Base-by-base conservation (phyloP, 1,284 basidiomycete species). In the Tilletia caries region DNA sequence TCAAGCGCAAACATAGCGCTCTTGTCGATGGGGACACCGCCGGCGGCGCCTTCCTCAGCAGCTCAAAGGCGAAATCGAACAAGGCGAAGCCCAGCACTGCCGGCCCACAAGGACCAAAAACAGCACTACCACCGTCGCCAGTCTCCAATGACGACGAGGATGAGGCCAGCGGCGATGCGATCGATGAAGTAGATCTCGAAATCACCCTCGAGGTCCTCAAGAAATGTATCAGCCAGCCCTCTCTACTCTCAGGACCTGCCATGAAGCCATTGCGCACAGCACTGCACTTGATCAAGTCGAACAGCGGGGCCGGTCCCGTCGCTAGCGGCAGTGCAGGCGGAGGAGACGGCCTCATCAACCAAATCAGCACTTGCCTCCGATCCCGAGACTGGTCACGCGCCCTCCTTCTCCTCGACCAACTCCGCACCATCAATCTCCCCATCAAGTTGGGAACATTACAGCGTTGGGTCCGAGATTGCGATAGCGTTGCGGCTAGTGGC, bases 141-240 rank as follows among this genome's bases (percentile, higher is more conserved):
- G 37, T 41, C 37, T 41, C 37, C 37, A 41, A 41, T 41, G 37
- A 41, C 37, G 37, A 41, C 37, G 37, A 41, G 1, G 37, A 41
- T 15, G 37, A 41, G 37, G 37, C 37, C 37, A 41, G 37, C 37
- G 37, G 37, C 37, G 37, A 41, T 41, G 37, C 62, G n/a, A 64
- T 64, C 25, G 62, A 64, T 10, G 62, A 64, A 64, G 62, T 64
- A 29, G 62, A 64, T 32, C 62, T 64, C 37, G 62, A 37, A 25
- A 64, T 64, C 62, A 64, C 62, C n/a, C n/a, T 64, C n/a, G 62
- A 64, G 23, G 44, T 44, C 44, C 62, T 64, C n/a, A 41, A 37
- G 37, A 64, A 64, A 32, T 64, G 37, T 44, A 64, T 64, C 62
- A n/a, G 37, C 23, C 37, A 64, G 25, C 62, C 62, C 37, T 27